Base-by-base conservation (phyloP, 2,329 filamentous ascomycete genomes). In the Septoria petroselini region DNA sequence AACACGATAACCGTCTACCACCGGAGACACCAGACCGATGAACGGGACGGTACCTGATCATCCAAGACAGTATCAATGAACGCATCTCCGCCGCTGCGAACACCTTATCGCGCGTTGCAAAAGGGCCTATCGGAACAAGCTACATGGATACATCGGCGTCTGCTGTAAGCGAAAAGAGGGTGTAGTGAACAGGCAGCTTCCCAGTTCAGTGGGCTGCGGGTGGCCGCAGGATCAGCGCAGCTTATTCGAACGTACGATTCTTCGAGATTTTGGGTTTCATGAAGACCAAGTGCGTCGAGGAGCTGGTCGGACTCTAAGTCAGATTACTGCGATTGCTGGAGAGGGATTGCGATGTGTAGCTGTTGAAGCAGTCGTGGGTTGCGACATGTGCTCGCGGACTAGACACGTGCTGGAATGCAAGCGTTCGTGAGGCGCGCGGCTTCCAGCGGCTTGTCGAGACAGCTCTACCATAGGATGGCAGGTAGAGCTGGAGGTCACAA, bases 211-310 rank as follows among this genome's bases (percentile, higher is more conserved):
- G 19, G 41, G 30, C 33, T 33, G 30, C 30, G 30, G 30, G 30
- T 33, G 30, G 30, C 30, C 30, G 41, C 34, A 11, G 17, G 41
- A 43, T 43, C 41, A 29, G 29, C 41, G 30, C 41, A 31, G 41
- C 41, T 43, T 43, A 43, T 17, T 42, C 27, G 40, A 21, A 42
- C 40, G 39, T 33, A 33, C 30, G 30, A 33, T 33, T 29, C 11
- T 31, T 31, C 40, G n/a, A 42, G 7, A 19, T 21, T 7, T n/a
- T 6, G 35, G 3, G 17, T 38, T n/a, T 5, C 30, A 15, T 30
- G 12, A 30, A n/a, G n/a, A n/a, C n/a, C n/a, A n/a, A n/a, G n/a
- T n/a, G n/a, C n/a, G n/a, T n/a, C n/a, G n/a, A n/a, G n/a, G n/a
- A n/a, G n/a, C n/a, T n/a, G n/a, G n/a, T n/a, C n/a, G n/a, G n/a